Conservation (phyloP, 1,139 yeast species). For the Eremothecium cymbalariae region DNA sequence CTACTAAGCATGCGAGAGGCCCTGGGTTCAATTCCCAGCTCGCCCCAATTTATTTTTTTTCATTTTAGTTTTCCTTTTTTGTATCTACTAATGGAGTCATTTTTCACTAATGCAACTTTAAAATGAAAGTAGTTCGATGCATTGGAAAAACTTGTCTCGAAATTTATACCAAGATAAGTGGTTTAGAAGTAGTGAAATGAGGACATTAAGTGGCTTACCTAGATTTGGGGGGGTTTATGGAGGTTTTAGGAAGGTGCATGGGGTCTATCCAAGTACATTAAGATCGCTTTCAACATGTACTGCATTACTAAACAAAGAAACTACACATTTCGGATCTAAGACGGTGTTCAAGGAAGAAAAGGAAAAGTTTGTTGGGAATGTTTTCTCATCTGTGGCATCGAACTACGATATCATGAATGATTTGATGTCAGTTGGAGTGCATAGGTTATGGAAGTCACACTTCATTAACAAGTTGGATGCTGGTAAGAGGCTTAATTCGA, state of each 20-base stretch:
- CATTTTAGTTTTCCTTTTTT: neutral
- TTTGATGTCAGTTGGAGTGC: slow-evolving; percentile 93
- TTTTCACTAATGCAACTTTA: too few species aligned
- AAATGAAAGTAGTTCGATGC: too few species aligned
- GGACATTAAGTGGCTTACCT: too few species aligned
- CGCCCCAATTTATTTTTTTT: slow-evolving; percentile 12
- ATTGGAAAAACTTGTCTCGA: neutral
- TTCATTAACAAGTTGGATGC: slow-evolving; percentile 84
- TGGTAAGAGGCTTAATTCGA: slow-evolving; percentile 83
- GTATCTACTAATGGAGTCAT: slow-evolving; percentile 4
- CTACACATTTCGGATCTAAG: slow-evolving; percentile 90
- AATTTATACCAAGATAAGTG: neutral
- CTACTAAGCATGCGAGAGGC: slow-evolving; percentile 13
- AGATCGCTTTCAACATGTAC: slow-evolving; percentile 7
- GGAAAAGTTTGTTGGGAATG: slow-evolving; percentile 80
- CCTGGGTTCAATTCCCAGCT: slow-evolving; percentile 19
- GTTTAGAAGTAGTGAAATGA: too few species aligned
- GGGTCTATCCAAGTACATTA: too few species aligned
- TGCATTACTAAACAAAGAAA: slow-evolving; percentile 23
- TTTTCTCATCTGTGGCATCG: slow-evolving; percentile 89
- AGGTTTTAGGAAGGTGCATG: too few species aligned
- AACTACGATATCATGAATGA: slow-evolving; percentile 96
- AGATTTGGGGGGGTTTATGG: too few species aligned
- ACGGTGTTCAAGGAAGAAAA: slow-evolving; percentile 76
- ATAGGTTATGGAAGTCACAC: slow-evolving; percentile 90